A percentile compares a stretch with the other conserved stretches of the same genome.
phyloP scores from a whole-genome alignment of 73 alveolate genomes.

The Paramecium sonneborni region DNA sequence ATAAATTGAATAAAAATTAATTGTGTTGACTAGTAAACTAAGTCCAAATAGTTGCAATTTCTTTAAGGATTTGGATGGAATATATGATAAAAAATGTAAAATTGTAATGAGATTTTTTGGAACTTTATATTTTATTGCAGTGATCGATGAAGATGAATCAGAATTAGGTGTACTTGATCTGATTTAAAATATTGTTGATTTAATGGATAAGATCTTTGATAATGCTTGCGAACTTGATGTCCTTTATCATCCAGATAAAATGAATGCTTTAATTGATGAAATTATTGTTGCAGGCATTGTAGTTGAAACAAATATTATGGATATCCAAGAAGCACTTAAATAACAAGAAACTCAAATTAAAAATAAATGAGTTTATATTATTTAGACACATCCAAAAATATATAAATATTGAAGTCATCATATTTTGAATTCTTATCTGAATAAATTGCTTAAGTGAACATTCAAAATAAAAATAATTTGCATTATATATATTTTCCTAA shows the following conservation, averaged over 20 bases:
- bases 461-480: neutral
- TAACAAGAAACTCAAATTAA: conserved; percentile 21
- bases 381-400: neutral
- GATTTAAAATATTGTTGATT: conserved; percentile 86
- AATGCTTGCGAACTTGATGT: conserved; percentile 91
- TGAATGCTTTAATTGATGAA: conserved; percentile 81
- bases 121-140: conserved; percentile 78
- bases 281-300: conserved; percentile 80
- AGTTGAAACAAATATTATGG: conserved; percentile 73
- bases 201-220: conserved; percentile 84
- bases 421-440: neutral
- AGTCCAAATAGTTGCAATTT: conserved; percentile 73
- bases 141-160: conserved; percentile 91
- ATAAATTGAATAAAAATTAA: conserved; percentile 40
- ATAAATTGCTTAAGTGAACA: too few relatives aligned
- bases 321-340: conserved; percentile 52
- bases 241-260: conserved; percentile 87
- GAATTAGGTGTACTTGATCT: conserved; percentile 86
- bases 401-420: neutral
- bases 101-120: conserved; percentile 76
- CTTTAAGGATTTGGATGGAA: conserved; percentile 79
- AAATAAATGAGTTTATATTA: neutral
- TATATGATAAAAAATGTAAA: conserved; percentile 69
- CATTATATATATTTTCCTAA: neutral
- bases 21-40: conserved; percentile 64